Base-by-base conservation (phyloP, 768 basidiomycete species). In the Hericium rajendrae region DNA sequence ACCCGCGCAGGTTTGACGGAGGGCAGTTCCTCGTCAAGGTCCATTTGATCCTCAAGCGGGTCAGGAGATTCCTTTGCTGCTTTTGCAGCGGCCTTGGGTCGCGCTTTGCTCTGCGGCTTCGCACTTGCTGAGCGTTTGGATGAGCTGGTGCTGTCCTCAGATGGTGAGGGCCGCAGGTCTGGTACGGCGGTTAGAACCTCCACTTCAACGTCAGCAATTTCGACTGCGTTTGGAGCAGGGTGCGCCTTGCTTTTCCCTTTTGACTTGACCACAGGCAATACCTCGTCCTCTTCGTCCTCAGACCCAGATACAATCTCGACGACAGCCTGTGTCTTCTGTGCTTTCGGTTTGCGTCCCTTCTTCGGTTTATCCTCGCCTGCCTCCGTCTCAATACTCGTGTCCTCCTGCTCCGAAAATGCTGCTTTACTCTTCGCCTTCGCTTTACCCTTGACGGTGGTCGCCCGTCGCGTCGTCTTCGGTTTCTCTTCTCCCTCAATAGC, bases 171-270 rank as follows among this genome's bases (percentile, higher is more conserved):
- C 8, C 28, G 28, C 28, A 32, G 28, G 28, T 8, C 8, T 32
- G 28, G 28, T 32, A 32, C 4, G 4, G 28, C 28, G 28, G 5
- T 32, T 32, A 32, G 4, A 32, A 32, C 28, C 8, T 8, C 28
- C 28, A 15, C 43, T 16, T 46, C 43, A 6, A 16, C 20, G 4
- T 46, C 43, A 12, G 43, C 3, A 15, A 1, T 4, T 32, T 32
- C 43, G 20, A 46, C 16, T 8, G 64, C 37, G 38, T 56, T 50
- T 9, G 39, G 16, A 37, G 59, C 12, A 57, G 64, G 48, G 64
- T 65, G 18, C 57, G 59, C 53, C 65, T 65, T 53, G 39, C 57
- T 55, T 26, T 46, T 22, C 2, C 11, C 28, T 15, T 48, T 38
- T 41, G 37, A 10, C 40, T 50, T 51, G 12, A 22, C 32, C 12